Evolutionary conservation across 306 rosid genomes (phyloP).

Genomic region (Prunus mongolica): DNA sequence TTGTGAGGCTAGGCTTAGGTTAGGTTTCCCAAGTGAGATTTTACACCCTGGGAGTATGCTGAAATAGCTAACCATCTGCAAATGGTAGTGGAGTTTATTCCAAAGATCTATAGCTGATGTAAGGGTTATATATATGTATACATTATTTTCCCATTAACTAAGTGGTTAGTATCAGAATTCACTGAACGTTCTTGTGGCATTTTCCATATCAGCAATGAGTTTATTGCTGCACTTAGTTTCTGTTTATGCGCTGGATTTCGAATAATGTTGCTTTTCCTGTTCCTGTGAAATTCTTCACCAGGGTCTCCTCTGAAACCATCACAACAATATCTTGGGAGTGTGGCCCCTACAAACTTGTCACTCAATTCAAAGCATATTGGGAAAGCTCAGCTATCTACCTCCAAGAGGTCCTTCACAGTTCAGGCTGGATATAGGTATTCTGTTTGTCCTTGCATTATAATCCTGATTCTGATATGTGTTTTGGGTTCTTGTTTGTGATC

Average conservation of each 20-base stretch:
- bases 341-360: conserved; percentile 34
- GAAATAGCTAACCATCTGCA: not conserved
- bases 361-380: conserved; percentile 29
- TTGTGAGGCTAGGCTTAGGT: not conserved
- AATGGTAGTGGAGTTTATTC: not conserved
- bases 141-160: not conserved
- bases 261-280: not conserved
- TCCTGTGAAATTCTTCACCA: conserved; percentile 20
- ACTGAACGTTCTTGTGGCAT: not conserved
- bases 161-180: not conserved
- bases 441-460: conserved; percentile 7
- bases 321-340: conserved; percentile 33
- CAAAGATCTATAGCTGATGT: not conserved
- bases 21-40: not conserved
- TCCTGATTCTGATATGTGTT: not conserved
- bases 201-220: not conserved
- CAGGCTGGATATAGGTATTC: conserved; percentile 75
- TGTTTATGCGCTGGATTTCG: not conserved
- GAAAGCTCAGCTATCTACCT: conserved; percentile 33
- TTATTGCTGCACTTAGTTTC: not conserved
- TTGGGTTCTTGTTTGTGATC: not conserved
- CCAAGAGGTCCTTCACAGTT: conserved; percentile 53
- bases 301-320: conserved; percentile 40
- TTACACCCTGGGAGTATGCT: not conserved
- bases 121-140: not conserved